These are phyloP conservation scores for Camelina laxa DNA, from an alignment of 345 rosid species.

Conservation along the genomic window DNA sequence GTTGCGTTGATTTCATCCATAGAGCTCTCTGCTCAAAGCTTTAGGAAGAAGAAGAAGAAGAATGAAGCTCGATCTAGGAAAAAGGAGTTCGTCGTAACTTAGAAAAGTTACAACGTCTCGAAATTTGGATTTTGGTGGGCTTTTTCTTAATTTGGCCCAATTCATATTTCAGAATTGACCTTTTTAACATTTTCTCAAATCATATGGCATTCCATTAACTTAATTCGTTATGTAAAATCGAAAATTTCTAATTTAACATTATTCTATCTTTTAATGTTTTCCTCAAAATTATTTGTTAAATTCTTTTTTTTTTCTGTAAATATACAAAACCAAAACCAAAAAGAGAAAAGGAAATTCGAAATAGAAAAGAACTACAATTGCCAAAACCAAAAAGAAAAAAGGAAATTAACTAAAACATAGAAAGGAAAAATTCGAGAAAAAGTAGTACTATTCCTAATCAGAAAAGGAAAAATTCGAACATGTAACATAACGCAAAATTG, in stretches of 20 bases:
- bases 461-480: neutral
- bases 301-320: no score
- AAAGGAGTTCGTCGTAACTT: constrained; percentile 19
- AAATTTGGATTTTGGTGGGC: constrained; percentile 19
- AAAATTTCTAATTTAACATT: neutral
- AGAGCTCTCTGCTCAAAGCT: neutral
- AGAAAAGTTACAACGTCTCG: neutral
- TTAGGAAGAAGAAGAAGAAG: constrained; percentile 19
- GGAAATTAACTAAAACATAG: neutral
- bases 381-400: neutral
- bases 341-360: neutral
- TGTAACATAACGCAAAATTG: neutral
- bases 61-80: constrained; percentile 30
- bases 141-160: constrained; percentile 16
- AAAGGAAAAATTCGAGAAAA: neutral
- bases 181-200: no score
- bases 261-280: neutral
- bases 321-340: neutral
- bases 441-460: neutral
- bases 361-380: no score
- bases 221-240: no score
- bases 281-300: neutral
- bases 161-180: neutral
- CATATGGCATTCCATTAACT: no score
- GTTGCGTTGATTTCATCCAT: constrained; percentile 15